Evolutionary conservation across 2,329 filamentous ascomycete genomes (phyloP).

Genomic region (Sphaceloma murrayae): DNA sequence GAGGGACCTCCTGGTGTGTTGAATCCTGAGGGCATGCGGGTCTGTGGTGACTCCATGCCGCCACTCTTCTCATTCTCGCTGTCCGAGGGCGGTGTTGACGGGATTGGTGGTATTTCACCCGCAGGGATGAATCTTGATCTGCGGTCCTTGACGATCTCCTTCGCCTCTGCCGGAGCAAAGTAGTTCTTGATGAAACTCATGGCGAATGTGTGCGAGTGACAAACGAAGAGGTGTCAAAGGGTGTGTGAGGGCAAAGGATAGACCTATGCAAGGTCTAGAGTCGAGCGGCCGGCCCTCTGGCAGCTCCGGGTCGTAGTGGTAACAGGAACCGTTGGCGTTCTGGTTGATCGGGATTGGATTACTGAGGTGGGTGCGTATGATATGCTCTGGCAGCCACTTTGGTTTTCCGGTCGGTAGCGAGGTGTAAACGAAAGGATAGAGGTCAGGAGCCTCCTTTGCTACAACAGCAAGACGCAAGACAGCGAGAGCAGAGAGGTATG

Average conservation of each 20-base stretch:
- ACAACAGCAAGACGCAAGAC: constrained; percentile 1
- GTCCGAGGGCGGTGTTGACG: constrained; percentile 6
- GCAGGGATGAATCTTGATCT: constrained; percentile 12
- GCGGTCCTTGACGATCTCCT: constrained; percentile 11
- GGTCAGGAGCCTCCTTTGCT: constrained; percentile 4
- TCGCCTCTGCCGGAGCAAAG: constrained; percentile 18
- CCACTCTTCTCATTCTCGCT: constrained; percentile 14
- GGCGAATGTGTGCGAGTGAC: not conserved
- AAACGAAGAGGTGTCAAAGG: not conserved
- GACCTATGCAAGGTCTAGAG: constrained; percentile 4
- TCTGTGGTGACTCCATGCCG: constrained; percentile 8
- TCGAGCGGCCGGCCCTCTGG: constrained; percentile 14
- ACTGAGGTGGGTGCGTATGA: not conserved
- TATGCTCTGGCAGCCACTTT: not conserved
- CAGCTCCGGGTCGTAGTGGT: constrained; percentile 12
- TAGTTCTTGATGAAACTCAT: constrained; percentile 20
- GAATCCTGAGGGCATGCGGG: constrained; percentile 3
- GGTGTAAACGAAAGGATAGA: constrained; percentile 12
- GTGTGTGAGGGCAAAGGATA: constrained; percentile 4
- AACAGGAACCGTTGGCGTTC: constrained; percentile 11
- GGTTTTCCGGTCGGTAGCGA: not conserved
- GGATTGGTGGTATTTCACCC: constrained; percentile 5
- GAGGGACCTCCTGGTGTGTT: constrained; percentile 11
- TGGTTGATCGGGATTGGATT: constrained; percentile 13
- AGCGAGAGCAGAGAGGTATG: constrained; percentile 6